These are phyloP conservation scores for Aspergillus luchuensis DNA, from an alignment of 2,329 filamentous ascomycete genomes.

Conservation along the genomic window DNA sequence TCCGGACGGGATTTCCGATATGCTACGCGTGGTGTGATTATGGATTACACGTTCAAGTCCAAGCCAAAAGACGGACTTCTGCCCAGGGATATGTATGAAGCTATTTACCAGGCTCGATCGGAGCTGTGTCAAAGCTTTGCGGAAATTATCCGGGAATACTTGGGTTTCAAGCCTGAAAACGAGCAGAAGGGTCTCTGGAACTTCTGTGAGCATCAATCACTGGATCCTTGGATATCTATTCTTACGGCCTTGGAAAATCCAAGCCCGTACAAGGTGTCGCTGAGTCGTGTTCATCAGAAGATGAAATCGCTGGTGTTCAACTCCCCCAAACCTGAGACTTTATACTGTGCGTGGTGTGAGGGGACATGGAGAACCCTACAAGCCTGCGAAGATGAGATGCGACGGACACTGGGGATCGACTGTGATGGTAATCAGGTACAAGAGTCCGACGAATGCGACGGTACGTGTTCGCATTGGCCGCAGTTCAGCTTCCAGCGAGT, in stretches of 20 bases:
- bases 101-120: not conserved
- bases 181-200: too few relatives aligned
- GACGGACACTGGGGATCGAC: not conserved
- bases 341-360: not conserved
- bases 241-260: too few relatives aligned
- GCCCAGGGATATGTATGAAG: not conserved
- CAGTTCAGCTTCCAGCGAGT: not conserved
- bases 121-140: too few relatives aligned
- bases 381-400: not conserved
- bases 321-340: too few relatives aligned
- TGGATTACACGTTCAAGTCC: not conserved
- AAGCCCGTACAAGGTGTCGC: too few relatives aligned
- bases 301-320: not conserved
- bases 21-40: not conserved
- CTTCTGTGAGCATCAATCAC: too few relatives aligned
- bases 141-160: too few relatives aligned
- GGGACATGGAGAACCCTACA: not conserved
- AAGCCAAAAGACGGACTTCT: not conserved
- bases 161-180: too few relatives aligned
- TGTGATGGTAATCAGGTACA: not conserved
- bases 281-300: too few relatives aligned
- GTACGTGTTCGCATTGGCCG: not conserved
- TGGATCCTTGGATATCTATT: too few relatives aligned
- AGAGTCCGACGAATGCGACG: too few relatives aligned
- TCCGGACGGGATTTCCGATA: not conserved